Evolutionary conservation across 2,329 filamentous ascomycete genomes (phyloP), one percentile per base, ranked within the genome.

Genomic region (Diaporthe ilicicola): DNA sequence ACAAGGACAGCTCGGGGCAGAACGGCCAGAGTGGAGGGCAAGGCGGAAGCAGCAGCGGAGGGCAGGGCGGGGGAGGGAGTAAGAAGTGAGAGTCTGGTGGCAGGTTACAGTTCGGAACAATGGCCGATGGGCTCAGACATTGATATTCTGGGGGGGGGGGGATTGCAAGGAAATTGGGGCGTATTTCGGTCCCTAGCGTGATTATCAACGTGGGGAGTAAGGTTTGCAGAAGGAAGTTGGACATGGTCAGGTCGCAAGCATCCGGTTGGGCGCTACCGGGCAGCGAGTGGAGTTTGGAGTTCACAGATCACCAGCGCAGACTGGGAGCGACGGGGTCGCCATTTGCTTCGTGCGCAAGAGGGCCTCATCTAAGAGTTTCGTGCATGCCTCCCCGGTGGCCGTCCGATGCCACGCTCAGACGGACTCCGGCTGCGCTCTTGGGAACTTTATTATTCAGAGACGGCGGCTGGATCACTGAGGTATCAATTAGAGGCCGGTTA

Each of bases 1-100:
- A 82, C 71, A 78, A 77, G 66, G 76, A 79, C 34, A 70, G 65
- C 9, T 70, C 64, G n/a, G 70, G 70, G 2, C 70, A 72, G 55
- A 61, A 72, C 8, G 72, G 69, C 15, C 73, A 75, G 37, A 64
- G 65, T 24, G 71, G 70, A n/a, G 64, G 64, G 17, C 65, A 68
- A 34, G 66, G 70, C 61, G 69, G 70, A 29, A 74, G 59, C 51
- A 73, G 61, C 53, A 76, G 75, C 53, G 73, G 61, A 29, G 70
- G 73, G 9, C 70, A 73, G 24, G 72, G 67, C 19, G 48, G 62
- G 15, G 55, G 62, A 39, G 73, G 50, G 46, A 61, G 50, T 51
- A 71, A 72, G 39, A 74, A 75, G 67, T 74, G 53, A 73, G 39
- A 51, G 39, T 37, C 50, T 48, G 50, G 44, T 15, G 29, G 53